phyloP scores from a whole-genome alignment of 129 eudicot genomes.

The Solidago caesia region DNA sequence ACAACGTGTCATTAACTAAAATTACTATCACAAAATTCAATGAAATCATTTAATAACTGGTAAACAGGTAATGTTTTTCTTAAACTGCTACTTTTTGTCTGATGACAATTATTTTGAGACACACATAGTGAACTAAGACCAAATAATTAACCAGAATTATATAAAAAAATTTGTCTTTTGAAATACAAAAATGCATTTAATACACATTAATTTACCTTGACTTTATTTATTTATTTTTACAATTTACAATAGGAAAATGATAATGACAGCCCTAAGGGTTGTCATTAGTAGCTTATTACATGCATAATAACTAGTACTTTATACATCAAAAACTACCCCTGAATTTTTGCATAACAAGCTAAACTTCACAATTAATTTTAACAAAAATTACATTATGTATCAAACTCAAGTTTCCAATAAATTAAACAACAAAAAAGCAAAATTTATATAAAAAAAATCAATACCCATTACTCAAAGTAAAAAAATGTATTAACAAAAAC shows the following conservation, averaged over 20 bases:
- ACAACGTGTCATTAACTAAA: too few relatives aligned
- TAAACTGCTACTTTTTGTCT: too few relatives aligned
- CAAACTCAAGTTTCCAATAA: not conserved
- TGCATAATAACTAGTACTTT: too few relatives aligned
- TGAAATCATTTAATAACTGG: too few relatives aligned
- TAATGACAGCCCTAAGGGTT: too few relatives aligned
- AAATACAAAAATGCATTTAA: too few relatives aligned
- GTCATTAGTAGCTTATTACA: too few relatives aligned
- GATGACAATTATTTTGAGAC: too few relatives aligned
- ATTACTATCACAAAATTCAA: too few relatives aligned
- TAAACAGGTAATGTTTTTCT: too few relatives aligned
- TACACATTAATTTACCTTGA: not conserved
- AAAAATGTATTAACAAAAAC: not conserved
- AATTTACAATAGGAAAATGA: not conserved
- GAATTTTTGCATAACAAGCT: not conserved
- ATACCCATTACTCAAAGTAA: constrained; percentile 17
- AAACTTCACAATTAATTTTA: not conserved
- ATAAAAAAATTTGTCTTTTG: not conserved
- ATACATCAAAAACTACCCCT: too few relatives aligned
- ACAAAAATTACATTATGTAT: not conserved
- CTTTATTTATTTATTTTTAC: constrained; percentile 8
- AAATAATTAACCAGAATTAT: not conserved
- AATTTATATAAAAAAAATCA: not conserved
- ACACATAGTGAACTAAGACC: not conserved
- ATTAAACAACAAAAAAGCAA: not conserved